phyloP scores from a whole-genome alignment of 2,329 filamentous ascomycete species.

The Fusarium succisae region DNA sequence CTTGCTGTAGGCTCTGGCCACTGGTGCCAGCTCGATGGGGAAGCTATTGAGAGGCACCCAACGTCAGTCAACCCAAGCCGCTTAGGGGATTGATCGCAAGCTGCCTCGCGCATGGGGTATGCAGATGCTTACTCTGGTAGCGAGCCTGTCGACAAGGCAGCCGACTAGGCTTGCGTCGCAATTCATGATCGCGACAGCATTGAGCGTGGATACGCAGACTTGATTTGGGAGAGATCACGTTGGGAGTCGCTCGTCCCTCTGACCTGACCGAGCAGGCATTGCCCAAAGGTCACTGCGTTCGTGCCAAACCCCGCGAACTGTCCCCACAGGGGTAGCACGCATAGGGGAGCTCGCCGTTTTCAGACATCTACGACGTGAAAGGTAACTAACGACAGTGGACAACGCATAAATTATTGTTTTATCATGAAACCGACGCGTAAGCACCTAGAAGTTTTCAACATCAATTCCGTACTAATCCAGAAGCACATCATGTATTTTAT shows the following conservation, averaged over 20 bases:
- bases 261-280: not conserved
- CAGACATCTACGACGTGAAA: conserved; percentile 5
- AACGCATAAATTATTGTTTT: not conserved
- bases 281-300: conserved; percentile 21
- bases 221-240: conserved; percentile 26
- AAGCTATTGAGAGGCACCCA: conserved; percentile 63
- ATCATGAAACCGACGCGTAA: not conserved
- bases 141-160: conserved; percentile 70
- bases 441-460: not conserved
- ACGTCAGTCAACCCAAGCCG: conserved; percentile 16
- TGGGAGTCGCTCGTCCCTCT: not conserved
- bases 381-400: not conserved
- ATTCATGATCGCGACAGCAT: conserved; percentile 58
- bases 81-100: not conserved
- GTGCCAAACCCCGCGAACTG: conserved; percentile 36
- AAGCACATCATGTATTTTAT: not conserved
- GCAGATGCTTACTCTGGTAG: conserved; percentile 62
- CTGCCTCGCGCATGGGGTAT: not conserved
- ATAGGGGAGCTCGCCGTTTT: conserved; percentile 14
- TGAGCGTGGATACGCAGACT: conserved; percentile 18
- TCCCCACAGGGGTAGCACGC: conserved; percentile 32
- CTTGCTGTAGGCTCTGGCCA: conserved; percentile 65
- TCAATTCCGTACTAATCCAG: not conserved
- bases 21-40: conserved; percentile 70
- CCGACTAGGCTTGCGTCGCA: conserved; percentile 68